phyloP scores from a whole-genome alignment of 768 basidiomycete species.

The Pisolithus microcarpus region DNA sequence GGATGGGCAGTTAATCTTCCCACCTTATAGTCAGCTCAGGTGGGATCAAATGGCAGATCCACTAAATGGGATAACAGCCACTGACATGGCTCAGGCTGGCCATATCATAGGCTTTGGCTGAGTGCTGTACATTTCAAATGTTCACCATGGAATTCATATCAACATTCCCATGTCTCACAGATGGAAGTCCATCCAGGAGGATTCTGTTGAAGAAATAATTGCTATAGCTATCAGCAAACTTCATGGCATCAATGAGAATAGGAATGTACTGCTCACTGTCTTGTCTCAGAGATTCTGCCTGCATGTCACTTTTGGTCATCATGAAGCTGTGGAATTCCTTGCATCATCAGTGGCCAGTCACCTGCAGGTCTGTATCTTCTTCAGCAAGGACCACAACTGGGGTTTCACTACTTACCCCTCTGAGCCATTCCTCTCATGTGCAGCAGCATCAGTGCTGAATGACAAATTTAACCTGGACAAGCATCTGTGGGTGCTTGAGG shows the following conservation, averaged over 20 bases:
- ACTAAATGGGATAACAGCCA: neutral
- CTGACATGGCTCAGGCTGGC: neutral
- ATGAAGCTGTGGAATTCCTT: neutral
- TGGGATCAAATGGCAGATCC: slow-evolving; percentile 4
- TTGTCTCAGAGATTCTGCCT: slow-evolving; percentile 4
- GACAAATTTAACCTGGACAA: neutral
- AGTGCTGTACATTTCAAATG: neutral
- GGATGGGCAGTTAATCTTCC: neutral
- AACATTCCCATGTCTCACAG: neutral
- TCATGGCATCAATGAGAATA: too few species aligned
- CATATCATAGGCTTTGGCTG: slow-evolving; percentile 2
- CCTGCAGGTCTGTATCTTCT: neutral
- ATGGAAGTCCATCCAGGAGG: neutral
- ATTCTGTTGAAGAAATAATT: too few species aligned
- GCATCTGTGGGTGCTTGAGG: neutral
- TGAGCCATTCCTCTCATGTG: slow-evolving; percentile 3
- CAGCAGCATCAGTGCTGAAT: neutral
- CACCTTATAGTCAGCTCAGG: slow-evolving; percentile 1
- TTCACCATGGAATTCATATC: neutral
- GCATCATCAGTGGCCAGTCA: slow-evolving; percentile 1
- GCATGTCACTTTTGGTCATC: neutral
- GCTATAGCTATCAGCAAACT: neutral
- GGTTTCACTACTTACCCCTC: slow-evolving; percentile 2
- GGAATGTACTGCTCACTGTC: neutral
- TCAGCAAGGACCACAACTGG: neutral